These are phyloP conservation scores for Saturnispora saitoi DNA, from an alignment of 805 yeast genomes.

Conservation along the genomic window DNA sequence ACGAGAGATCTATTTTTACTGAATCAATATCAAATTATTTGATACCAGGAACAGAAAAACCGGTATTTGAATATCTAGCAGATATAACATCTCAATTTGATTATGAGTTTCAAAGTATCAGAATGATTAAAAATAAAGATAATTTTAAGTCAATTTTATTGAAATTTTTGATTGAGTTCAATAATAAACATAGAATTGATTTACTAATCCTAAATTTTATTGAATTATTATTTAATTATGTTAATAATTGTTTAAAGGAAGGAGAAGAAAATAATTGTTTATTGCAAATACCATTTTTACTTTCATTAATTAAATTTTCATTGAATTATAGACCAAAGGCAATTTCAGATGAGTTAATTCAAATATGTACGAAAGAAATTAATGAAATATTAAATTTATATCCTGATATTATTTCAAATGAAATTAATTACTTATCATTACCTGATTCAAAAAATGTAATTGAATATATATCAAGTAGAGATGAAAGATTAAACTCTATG, in stretches of 20 bases:
- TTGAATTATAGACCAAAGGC: slow-evolving; percentile 59
- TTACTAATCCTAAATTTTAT: slow-evolving; percentile 37
- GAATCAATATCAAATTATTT: slow-evolving; percentile 28
- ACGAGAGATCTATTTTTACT: slow-evolving; percentile 33
- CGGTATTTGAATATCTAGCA: slow-evolving; percentile 30
- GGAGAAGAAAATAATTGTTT: slow-evolving; percentile 13
- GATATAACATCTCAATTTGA: slow-evolving; percentile 27
- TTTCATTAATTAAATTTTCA: slow-evolving; percentile 47
- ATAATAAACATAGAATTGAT: slow-evolving; percentile 40
- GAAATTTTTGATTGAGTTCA: slow-evolving; percentile 35
- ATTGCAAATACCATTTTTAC: slow-evolving; percentile 49
- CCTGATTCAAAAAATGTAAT: slow-evolving; percentile 12
- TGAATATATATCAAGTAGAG: slow-evolving; percentile 7
- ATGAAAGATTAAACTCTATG: slow-evolving; percentile 12
- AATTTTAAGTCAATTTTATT: slow-evolving; percentile 29
- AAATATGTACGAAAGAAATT: slow-evolving; percentile 22
- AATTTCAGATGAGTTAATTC: slow-evolving; percentile 32
- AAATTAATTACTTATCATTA: slow-evolving; percentile 19
- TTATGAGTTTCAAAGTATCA: slow-evolving; percentile 20
- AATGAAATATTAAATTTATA: slow-evolving; percentile 21
- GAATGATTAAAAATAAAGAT: slow-evolving; percentile 23
- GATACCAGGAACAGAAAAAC: slow-evolving; percentile 28
- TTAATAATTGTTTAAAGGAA: slow-evolving; percentile 16
- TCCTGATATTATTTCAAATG: slow-evolving; percentile 24
- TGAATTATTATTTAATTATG: slow-evolving; percentile 26